Evolutionary conservation across 2,329 filamentous ascomycete genomes (phyloP).

Genomic region (Colletotrichum agaves): DNA sequence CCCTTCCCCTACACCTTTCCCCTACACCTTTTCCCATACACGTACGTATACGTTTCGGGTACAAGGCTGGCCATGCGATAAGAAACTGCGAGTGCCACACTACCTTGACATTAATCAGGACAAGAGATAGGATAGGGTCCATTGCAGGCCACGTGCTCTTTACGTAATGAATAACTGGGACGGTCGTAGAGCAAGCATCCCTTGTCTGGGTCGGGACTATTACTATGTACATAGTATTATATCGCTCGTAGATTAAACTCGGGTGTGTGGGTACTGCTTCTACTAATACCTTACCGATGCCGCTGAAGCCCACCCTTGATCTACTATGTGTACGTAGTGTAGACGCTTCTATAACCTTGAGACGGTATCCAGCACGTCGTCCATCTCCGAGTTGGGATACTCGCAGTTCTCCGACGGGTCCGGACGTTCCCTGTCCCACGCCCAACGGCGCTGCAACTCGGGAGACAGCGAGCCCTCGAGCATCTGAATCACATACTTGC

Average conservation of each 20-base stretch:
- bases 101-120: neutral
- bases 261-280: neutral
- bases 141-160: conserved; percentile 5
- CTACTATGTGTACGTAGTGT: neutral
- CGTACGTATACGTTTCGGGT: neutral
- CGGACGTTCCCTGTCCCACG: conserved; percentile 69
- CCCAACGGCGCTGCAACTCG: conserved; percentile 60
- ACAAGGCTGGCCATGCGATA: conserved; percentile 20
- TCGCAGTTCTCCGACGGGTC: conserved; percentile 63
- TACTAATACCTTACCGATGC: conserved; percentile 5
- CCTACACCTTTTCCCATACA: neutral
- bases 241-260: neutral
- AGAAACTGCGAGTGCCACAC: conserved; percentile 13
- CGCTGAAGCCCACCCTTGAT: neutral
- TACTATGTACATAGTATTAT: too few species aligned
- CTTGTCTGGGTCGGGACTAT: neutral
- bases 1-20: neutral
- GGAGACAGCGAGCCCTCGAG: conserved; percentile 55
- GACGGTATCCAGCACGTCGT: conserved; percentile 54
- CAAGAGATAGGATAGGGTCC: conserved; percentile 13
- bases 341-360: conserved; percentile 43
- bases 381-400: conserved; percentile 68
- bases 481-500: conserved; percentile 71
- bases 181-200: neutral
- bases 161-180: conserved; percentile 20